phyloP scores from a whole-genome alignment of 192 early-diverging fungal genomes.

The Cetraspora pellucida region DNA sequence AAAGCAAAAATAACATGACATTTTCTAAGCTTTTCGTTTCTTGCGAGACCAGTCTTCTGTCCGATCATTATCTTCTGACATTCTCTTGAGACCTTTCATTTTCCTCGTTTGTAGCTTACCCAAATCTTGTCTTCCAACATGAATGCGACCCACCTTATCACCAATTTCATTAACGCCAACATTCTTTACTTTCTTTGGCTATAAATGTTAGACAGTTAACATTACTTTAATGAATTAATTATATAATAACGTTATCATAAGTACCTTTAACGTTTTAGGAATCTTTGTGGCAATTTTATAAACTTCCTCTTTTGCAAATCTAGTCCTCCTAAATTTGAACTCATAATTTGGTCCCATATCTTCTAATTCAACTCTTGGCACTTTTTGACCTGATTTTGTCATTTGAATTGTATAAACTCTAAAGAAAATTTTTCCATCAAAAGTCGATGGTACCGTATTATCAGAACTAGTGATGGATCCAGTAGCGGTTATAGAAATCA shows the following conservation, averaged over 20 bases:
- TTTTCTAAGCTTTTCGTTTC: neutral
- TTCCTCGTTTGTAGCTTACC: constrained; percentile 95
- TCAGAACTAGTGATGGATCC: constrained; percentile 35
- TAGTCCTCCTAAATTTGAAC: constrained; percentile 74
- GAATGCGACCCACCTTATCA: constrained; percentile 88
- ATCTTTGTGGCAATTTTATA: constrained; percentile 82
- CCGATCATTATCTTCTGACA: constrained; percentile 20
- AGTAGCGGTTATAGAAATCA: constrained; percentile 80
- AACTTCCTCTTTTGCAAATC: constrained; percentile 73
- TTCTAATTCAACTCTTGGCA: constrained; percentile 87
- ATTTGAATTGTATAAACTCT: constrained; percentile 79
- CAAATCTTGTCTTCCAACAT: constrained; percentile 91
- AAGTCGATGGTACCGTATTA: constrained; percentile 49
- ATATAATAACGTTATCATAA: neutral
- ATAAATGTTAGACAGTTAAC: constrained; percentile 20
- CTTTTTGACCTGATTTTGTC: constrained; percentile 85
- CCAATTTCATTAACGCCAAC: constrained; percentile 86
- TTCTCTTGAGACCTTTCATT: constrained; percentile 93
- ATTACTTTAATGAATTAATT: neutral
- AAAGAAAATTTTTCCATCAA: constrained; percentile 69
- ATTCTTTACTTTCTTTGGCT: constrained; percentile 92
- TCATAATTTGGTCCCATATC: constrained; percentile 94
- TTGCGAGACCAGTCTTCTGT: neutral
- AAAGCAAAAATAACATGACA: neutral
- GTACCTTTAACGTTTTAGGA: constrained; percentile 84